Conservation (phyloP, 805 yeast genomes). For the Ogataea populi-albae region DNA sequence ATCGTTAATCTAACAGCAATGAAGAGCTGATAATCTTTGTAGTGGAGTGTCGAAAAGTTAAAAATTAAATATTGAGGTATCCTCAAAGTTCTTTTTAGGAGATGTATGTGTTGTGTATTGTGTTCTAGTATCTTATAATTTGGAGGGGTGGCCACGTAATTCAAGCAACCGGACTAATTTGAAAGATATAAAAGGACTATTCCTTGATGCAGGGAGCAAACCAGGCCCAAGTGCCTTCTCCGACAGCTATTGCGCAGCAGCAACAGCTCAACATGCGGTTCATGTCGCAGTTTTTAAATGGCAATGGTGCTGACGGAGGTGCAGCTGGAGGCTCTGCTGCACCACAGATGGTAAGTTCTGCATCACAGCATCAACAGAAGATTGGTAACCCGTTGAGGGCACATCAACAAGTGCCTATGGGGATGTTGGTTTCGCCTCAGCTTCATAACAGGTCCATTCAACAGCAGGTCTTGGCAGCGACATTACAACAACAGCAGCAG, state of each 20-base stretch:
- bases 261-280: constrained; percentile 27
- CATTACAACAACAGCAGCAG: constrained; percentile 22
- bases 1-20: too few relatives aligned
- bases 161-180: too few relatives aligned
- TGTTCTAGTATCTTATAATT: too few relatives aligned
- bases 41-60: too few relatives aligned
- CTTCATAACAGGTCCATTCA: constrained; percentile 31
- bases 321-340: constrained; percentile 24
- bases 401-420: constrained; percentile 23
- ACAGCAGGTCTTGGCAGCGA: constrained; percentile 28
- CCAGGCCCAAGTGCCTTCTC: constrained; percentile 19
- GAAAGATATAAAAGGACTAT: too few relatives aligned
- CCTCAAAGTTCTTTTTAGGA: too few relatives aligned
- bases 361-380: constrained; percentile 15
- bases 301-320: constrained; percentile 21
- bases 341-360: constrained; percentile 20
- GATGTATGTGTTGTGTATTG: too few relatives aligned
- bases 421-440: constrained; percentile 36
- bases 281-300: constrained; percentile 26
- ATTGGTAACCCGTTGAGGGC: constrained; percentile 5
- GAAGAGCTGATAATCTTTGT: too few relatives aligned
- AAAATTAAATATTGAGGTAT: too few relatives aligned
- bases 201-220: constrained; percentile 11
- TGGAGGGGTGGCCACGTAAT: too few relatives aligned
- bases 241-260: constrained; percentile 14